These are phyloP conservation scores for Chlorophyllum brunneum DNA, from an alignment of 768 basidiomycete species.

Conservation along the genomic window DNA sequence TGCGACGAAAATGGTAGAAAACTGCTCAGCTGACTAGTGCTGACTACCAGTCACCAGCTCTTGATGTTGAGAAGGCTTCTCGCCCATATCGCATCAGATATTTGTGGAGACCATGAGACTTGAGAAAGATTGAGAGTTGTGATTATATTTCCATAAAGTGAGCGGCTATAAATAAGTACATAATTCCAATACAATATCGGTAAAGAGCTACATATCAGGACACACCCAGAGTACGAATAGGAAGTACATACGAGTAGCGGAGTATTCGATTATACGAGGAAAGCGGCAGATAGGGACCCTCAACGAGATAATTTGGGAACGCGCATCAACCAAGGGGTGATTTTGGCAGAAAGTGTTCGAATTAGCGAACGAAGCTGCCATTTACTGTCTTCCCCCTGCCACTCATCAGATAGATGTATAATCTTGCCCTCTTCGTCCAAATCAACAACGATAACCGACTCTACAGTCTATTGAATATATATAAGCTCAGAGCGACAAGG, in stretches of 20 bases:
- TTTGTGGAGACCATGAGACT: no score
- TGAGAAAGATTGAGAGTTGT: no score
- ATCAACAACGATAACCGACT: constrained; percentile 61
- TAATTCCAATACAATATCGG: no score
- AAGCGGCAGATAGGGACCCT: not conserved
- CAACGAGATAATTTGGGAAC: constrained; percentile 35
- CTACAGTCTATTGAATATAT: constrained; percentile 37
- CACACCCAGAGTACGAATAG: no score
- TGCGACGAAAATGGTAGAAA: not conserved
- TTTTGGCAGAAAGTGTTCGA: constrained; percentile 46
- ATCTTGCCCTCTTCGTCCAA: constrained; percentile 66
- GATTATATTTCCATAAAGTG: no score
- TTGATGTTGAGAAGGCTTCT: not conserved
- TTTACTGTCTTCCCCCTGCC: constrained; percentile 50
- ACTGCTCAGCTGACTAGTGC: constrained; percentile 15
- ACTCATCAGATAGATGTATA: constrained; percentile 51
- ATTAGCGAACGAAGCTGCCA: constrained; percentile 44
- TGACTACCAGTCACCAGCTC: not conserved
- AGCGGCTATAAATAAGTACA: not conserved
- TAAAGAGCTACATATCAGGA: no score
- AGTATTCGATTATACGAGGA: no score
- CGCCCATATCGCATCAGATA: no score
- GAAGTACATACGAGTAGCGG: no score
- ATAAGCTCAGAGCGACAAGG: not conserved
- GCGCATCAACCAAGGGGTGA: constrained; percentile 49